A percentile compares a stretch with the other conserved stretches of the same genome.
phyloP scores from a whole-genome alignment of 1,284 basidiomycete genomes.

The Gomphus bonarii region DNA sequence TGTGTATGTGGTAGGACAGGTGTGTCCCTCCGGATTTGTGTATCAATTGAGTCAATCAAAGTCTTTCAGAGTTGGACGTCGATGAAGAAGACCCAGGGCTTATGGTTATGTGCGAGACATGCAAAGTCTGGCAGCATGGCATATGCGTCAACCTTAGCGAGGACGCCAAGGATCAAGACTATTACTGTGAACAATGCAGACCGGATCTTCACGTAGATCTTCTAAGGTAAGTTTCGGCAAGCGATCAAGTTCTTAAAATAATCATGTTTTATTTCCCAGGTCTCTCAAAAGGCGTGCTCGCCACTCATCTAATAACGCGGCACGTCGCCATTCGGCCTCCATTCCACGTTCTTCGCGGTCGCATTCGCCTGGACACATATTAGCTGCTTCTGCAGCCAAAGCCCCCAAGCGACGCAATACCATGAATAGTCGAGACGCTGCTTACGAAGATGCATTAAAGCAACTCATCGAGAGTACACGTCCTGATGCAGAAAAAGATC shows the following conservation, averaged over 20 bases:
- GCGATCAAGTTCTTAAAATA: slow-evolving; percentile 5
- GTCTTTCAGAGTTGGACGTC: slow-evolving; percentile 46
- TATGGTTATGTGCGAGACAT: slow-evolving; percentile 97
- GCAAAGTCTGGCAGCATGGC: slow-evolving; percentile 98
- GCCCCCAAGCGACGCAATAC: slow-evolving; percentile 84
- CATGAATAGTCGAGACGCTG: slow-evolving; percentile 95
- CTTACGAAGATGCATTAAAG: slow-evolving; percentile 81
- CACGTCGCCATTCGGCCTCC: slow-evolving; percentile 27
- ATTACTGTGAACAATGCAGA: slow-evolving; percentile 91
- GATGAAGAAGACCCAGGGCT: slow-evolving; percentile 56
- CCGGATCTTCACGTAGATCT: slow-evolving; percentile 80
- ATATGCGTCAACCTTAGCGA: slow-evolving; percentile 91
- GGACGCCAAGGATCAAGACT: slow-evolving; percentile 69
- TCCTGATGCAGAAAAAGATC: slow-evolving; percentile 47
- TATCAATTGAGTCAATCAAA: background rate
- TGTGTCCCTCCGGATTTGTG: slow-evolving; percentile 30
- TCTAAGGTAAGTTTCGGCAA: slow-evolving; percentile 45
- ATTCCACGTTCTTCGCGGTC: slow-evolving; percentile 53
- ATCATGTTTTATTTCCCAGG: slow-evolving; percentile 27
- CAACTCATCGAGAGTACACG: slow-evolving; percentile 64
- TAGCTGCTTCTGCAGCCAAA: slow-evolving; percentile 28
- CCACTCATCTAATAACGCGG: slow-evolving; percentile 47
- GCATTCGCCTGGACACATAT: slow-evolving; percentile 42
- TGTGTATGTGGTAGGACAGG: slow-evolving; percentile 90
- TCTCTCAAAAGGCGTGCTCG: slow-evolving; percentile 52